Conservation (phyloP, 2,329 filamentous ascomycete species). For the Pseudodiploospora longispora region DNA sequence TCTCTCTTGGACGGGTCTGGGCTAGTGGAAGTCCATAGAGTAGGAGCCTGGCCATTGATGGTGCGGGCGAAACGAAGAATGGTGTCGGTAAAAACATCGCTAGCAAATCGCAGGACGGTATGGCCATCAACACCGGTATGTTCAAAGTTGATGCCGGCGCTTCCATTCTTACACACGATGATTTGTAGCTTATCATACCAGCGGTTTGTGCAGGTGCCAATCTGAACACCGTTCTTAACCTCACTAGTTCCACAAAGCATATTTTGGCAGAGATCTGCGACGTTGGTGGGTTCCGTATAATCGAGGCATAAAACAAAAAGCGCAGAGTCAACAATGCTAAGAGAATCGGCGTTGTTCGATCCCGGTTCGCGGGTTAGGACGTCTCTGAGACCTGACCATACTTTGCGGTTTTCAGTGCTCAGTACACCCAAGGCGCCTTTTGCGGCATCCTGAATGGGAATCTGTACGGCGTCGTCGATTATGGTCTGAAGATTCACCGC, state of each 20-base stretch:
- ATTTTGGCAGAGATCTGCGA: slow-evolving; percentile 85
- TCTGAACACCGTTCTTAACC: slow-evolving; percentile 86
- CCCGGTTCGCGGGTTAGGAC: slow-evolving; percentile 76
- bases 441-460: slow-evolving; percentile 87
- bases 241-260: slow-evolving; percentile 96
- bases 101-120: slow-evolving; percentile 91
- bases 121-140: slow-evolving; percentile 97
- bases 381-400: slow-evolving; percentile 87
- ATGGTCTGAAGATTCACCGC: slow-evolving; percentile 87
- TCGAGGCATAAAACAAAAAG: slow-evolving; percentile 90
- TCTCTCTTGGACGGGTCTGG: slow-evolving; percentile 91
- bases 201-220: slow-evolving; percentile 93
- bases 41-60: slow-evolving; percentile 90
- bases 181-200: slow-evolving; percentile 99
- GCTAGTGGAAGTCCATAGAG: slow-evolving; percentile 81
- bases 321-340: slow-evolving; percentile 92
- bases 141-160: slow-evolving; percentile 97
- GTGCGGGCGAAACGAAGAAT: slow-evolving; percentile 91
- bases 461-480: slow-evolving; percentile 81
- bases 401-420: slow-evolving; percentile 92
- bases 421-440: slow-evolving; percentile 89
- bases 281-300: slow-evolving; percentile 75
- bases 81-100: slow-evolving; percentile 94
- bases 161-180: slow-evolving; percentile 97
- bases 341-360: slow-evolving; percentile 91